phyloP scores from a whole-genome alignment of 192 early-diverging fungal species.

The Mortierella antarctica region DNA sequence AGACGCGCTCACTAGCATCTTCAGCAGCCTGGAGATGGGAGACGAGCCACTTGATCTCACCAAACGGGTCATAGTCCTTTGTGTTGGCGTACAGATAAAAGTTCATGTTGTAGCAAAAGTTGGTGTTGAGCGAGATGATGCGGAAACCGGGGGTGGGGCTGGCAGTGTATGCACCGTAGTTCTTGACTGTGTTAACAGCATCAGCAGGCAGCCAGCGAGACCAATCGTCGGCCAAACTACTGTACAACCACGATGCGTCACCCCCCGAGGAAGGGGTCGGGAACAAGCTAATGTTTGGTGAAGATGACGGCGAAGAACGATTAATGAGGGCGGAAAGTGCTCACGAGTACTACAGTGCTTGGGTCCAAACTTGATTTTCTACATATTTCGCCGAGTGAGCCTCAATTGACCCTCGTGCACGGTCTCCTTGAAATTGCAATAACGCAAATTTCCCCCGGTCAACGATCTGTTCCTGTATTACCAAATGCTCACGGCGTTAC shows the following conservation, averaged over 20 bases:
- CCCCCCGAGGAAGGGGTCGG: conserved; percentile 34
- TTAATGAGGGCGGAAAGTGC: no score
- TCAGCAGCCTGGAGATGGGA: conserved; percentile 60
- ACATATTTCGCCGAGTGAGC: no score
- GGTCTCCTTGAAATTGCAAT: background rate
- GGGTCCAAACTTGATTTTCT: no score
- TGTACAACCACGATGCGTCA: conserved; percentile 58
- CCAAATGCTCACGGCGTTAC: conserved; percentile 4
- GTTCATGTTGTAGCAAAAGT: conserved; percentile 68
- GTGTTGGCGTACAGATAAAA: conserved; percentile 58
- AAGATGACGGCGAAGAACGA: no score
- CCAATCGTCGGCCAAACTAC: conserved; percentile 56
- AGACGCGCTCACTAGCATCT: conserved; percentile 59
- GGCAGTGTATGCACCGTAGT: conserved; percentile 58
- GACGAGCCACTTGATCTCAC: conserved; percentile 61
- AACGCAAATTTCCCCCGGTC: background rate
- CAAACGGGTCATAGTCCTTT: conserved; percentile 57
- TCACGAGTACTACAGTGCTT: no score
- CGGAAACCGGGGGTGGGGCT: conserved; percentile 56
- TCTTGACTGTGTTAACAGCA: conserved; percentile 41
- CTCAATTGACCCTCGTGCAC: no score
- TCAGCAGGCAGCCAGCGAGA: conserved; percentile 54
- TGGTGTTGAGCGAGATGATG: conserved; percentile 67
- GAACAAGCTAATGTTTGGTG: conserved; percentile 13
- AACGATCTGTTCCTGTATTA: background rate